Evolutionary conservation across 148 eudicot species (phyloP).

Genomic region (Vaccinium macrocarpon): DNA sequence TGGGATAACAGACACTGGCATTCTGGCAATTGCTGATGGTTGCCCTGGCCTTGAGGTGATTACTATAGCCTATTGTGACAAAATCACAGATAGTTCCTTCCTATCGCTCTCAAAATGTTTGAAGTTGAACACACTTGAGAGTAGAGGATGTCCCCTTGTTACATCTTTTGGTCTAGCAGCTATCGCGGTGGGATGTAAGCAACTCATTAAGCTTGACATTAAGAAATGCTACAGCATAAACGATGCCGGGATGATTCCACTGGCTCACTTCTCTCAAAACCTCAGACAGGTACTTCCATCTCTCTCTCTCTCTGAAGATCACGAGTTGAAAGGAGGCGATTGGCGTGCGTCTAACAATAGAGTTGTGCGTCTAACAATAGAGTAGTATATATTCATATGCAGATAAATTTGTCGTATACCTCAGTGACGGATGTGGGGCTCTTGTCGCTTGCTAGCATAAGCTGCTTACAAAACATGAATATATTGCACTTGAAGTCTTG

Average conservation of each 20-base stretch:
- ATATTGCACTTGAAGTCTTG: constrained; percentile 64
- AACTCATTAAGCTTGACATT: constrained; percentile 70
- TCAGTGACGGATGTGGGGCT: constrained; percentile 80
- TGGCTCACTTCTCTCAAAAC: constrained; percentile 79
- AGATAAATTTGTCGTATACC: constrained; percentile 81
- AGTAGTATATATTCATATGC: constrained; percentile 17
- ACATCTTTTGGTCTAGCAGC: constrained; percentile 77
- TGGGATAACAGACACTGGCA: constrained; percentile 71
- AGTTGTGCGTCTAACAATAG: neutral
- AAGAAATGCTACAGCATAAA: constrained; percentile 80
- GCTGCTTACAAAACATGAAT: constrained; percentile 75
- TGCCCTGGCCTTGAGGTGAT: constrained; percentile 70
- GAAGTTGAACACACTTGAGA: constrained; percentile 71
- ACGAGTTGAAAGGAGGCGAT: neutral
- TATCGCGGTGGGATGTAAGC: constrained; percentile 80
- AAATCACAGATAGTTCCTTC: constrained; percentile 65
- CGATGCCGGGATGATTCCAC: constrained; percentile 78
- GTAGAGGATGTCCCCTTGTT: constrained; percentile 79
- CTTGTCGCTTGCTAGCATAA: constrained; percentile 68
- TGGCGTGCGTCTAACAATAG: neutral
- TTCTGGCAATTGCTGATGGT: constrained; percentile 65
- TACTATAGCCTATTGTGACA: constrained; percentile 66
- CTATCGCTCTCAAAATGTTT: constrained; percentile 68
- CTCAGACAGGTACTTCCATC: constrained; percentile 63
- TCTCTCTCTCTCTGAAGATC: neutral